Evolutionary conservation across 1,139 yeast species (phyloP), one percentile per base, ranked within the genome.

Genomic region (Kazachstania sp.): DNA sequence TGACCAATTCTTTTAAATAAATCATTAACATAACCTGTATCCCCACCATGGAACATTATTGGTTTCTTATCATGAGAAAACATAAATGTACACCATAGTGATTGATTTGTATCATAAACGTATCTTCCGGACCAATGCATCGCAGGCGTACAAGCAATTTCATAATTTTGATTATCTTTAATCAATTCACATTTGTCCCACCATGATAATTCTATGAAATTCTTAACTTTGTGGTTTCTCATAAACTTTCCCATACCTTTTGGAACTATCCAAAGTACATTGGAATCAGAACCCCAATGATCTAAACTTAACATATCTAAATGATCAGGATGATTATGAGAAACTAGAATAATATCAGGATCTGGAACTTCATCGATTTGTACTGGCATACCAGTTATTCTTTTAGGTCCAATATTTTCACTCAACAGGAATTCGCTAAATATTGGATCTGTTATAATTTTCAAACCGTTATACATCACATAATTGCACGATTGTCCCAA

Each of bases 91-190:
- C 95, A 85, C 97, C 97, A 90, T 44, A 90, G 68, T 0, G 95
- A 78, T 32, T 72, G 70, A 64, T 90, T 90, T 1, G 95, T 77
- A 63, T 90, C 97, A 28, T 81, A 61, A 29, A 90, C 66, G 42
- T 77, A 76, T 39, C 96, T 67, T 0, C 97, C 97, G 1, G 95
- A 85, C 97, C 97, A 90, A 66, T 90, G 97, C 97, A 90, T 90
- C 0, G 97, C 87, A 0, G 97, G 97, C 0, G 94, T 77, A 65
- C 97, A 86, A 1, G 86, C 88, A 31, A 90, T 71, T 55, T 86
- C 90, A 70, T 84, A 87, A 5, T n/a, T 41, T 20, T 74, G 70
- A 49, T 78, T 82, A 1, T 70, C 67, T 57, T 59, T 56, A 16
- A 68, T 68, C 43, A 83, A 59, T 6, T 75, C 70, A 3, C 76